These are phyloP conservation scores for Pascua sp. DNA, from an alignment of 1,284 basidiomycete species.

Conservation along the genomic window DNA sequence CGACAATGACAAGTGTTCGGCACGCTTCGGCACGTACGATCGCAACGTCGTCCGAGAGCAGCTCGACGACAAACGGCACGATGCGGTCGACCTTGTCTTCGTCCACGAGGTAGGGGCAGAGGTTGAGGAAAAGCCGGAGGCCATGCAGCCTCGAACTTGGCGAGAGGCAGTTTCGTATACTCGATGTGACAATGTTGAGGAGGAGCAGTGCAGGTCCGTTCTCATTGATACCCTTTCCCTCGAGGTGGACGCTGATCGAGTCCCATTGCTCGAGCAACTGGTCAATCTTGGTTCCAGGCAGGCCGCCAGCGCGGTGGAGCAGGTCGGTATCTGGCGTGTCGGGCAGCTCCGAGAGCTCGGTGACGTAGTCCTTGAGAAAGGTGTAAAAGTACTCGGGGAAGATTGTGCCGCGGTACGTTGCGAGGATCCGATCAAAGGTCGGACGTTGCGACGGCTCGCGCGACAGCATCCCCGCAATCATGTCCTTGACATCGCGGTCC, in stretches of 20 bases:
- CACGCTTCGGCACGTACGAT: constrained; percentile 75
- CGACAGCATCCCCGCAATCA: constrained; percentile 86
- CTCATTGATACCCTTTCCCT: constrained; percentile 24
- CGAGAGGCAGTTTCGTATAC: constrained; percentile 80
- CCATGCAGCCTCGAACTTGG: constrained; percentile 83
- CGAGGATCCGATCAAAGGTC: constrained; percentile 77
- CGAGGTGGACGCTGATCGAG: constrained; percentile 39
- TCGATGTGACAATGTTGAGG: constrained; percentile 79
- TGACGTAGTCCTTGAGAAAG: constrained; percentile 85
- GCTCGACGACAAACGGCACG: constrained; percentile 83
- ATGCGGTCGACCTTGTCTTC: constrained; percentile 94
- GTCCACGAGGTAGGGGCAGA: constrained; percentile 79
- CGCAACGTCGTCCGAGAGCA: constrained; percentile 79
- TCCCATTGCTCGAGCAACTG: constrained; percentile 46
- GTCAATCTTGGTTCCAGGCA: constrained; percentile 38
- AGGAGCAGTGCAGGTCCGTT: constrained; percentile 74
- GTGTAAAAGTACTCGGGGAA: constrained; percentile 93
- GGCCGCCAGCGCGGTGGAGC: constrained; percentile 23
- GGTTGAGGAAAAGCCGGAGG: constrained; percentile 80
- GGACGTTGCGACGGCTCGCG: constrained; percentile 73
- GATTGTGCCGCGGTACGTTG: constrained; percentile 69
- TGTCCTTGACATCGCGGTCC: constrained; percentile 69
- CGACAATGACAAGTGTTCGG: constrained; percentile 77
- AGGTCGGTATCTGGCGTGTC: constrained; percentile 21
- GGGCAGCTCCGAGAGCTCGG: constrained; percentile 65